A percentile compares a stretch with the other conserved stretches of the same genome.
phyloP scores from a whole-genome alignment of 495 filamentous ascomycete genomes.

The Ascodesmis nigricans region DNA sequence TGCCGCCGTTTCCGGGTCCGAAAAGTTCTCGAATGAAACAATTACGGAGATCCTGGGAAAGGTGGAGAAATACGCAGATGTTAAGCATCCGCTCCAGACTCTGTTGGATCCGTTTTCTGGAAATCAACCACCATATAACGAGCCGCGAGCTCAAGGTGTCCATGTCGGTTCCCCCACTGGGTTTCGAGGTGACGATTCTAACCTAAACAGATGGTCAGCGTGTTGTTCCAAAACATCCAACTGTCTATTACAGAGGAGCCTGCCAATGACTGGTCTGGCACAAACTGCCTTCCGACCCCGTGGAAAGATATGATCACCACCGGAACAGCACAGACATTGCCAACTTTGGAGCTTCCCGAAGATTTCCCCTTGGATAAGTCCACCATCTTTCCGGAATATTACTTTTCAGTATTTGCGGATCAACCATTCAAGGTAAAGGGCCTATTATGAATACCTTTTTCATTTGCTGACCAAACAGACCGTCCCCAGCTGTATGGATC shows the following conservation, averaged over 20 bases:
- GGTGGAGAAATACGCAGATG: conserved; percentile 33
- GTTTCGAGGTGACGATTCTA: too few species aligned
- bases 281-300: conserved; percentile 43
- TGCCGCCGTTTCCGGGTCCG: conserved; percentile 42
- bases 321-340: conserved; percentile 50
- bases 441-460: not conserved
- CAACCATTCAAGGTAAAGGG: conserved; percentile 49
- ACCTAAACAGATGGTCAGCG: conserved; percentile 14
- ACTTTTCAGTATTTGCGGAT: conserved; percentile 72
- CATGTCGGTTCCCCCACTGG: conserved; percentile 10
- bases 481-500: conserved; percentile 51
- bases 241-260: conserved; percentile 5
- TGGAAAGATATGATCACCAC: conserved; percentile 29
- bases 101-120: conserved; percentile 62
- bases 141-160: conserved; percentile 11
- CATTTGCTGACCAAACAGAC: conserved; percentile 27
- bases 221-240: conserved; percentile 15
- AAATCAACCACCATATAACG: conserved; percentile 21
- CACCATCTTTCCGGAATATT: conserved; percentile 74
- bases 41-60: conserved; percentile 65
- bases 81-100: conserved; percentile 46
- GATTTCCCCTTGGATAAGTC: conserved; percentile 50
- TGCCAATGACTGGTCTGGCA: conserved; percentile 5
- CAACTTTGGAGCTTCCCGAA: conserved; percentile 47
- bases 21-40: conserved; percentile 39